These are phyloP conservation scores for Terana coerulea DNA, from an alignment of 768 basidiomycete genomes.

Conservation along the genomic window DNA sequence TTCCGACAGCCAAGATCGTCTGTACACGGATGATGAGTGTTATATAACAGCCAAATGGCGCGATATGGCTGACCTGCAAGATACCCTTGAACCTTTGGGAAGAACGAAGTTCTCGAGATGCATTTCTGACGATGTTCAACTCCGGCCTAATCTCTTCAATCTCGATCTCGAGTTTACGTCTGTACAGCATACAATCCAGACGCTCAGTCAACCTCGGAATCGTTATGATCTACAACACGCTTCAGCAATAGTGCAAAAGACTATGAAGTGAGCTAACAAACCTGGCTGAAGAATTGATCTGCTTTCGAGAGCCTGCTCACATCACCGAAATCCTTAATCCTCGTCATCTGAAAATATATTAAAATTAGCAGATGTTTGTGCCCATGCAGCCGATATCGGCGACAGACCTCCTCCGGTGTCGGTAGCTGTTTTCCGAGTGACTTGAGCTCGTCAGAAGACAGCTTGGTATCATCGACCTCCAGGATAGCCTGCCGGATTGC, in stretches of 20 bases:
- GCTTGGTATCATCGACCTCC: constrained; percentile 60
- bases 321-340: constrained; percentile 69
- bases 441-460: constrained; percentile 74
- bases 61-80: constrained; percentile 48
- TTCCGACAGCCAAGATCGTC: constrained; percentile 76
- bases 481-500: constrained; percentile 72
- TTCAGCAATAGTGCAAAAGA: neutral
- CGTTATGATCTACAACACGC: constrained; percentile 56
- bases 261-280: constrained; percentile 26
- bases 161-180: constrained; percentile 76
- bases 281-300: constrained; percentile 81
- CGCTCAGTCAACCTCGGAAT: constrained; percentile 75
- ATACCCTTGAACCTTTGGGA: constrained; percentile 66
- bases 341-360: constrained; percentile 42
- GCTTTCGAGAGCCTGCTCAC: constrained; percentile 72
- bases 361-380: neutral
- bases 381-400: neutral
- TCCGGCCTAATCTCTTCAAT: constrained; percentile 84
- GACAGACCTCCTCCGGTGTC: constrained; percentile 71
- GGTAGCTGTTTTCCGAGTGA: constrained; percentile 74
- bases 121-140: constrained; percentile 65
- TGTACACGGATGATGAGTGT: constrained; percentile 23
- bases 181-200: constrained; percentile 79
- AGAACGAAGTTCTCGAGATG: constrained; percentile 61
- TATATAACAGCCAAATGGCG: neutral